These are phyloP conservation scores for Avena sativa DNA, from an alignment of 176 grass and related monocot species.

Conservation along the genomic window DNA sequence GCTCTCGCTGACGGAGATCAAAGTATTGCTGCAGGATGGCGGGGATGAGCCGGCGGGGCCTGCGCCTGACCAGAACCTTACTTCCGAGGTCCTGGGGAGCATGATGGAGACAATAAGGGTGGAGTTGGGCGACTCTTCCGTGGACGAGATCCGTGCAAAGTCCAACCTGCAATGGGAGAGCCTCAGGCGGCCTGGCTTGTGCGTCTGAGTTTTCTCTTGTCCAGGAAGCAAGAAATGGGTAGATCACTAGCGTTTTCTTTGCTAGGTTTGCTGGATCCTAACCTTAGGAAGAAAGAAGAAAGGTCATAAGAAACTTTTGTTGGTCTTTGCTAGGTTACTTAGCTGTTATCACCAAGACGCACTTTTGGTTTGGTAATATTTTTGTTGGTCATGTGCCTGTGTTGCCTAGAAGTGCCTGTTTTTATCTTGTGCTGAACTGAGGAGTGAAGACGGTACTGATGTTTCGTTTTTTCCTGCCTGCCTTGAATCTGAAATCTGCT, in stretches of 20 bases:
- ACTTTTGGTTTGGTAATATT: neutral
- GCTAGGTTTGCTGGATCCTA: constrained; percentile 18
- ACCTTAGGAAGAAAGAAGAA: constrained; percentile 28
- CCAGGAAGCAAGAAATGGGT: neutral
- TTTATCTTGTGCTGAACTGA: neutral
- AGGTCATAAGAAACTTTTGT: constrained; percentile 21
- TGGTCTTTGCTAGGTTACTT: constrained; percentile 8
- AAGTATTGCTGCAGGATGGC: constrained; percentile 54
- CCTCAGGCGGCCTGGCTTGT: constrained; percentile 31
- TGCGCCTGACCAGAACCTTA: constrained; percentile 47
- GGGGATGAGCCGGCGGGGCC: constrained; percentile 40
- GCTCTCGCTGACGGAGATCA: constrained; percentile 56
- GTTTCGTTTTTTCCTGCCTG: neutral
- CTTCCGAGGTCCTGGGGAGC: constrained; percentile 63
- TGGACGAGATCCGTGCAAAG: constrained; percentile 58
- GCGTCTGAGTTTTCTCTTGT: constrained; percentile 14
- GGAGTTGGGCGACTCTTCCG: constrained; percentile 57
- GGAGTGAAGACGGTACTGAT: neutral
- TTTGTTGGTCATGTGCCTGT: neutral
- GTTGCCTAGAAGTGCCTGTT: neutral
- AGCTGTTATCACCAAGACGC: neutral
- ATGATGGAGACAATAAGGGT: constrained; percentile 61
- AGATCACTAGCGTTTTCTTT: constrained; percentile 6
- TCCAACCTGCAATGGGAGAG: constrained; percentile 52
- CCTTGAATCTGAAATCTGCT: neutral